Conservation (phyloP, 163 green algal species). For the Smithsoniella earleae region DNA sequence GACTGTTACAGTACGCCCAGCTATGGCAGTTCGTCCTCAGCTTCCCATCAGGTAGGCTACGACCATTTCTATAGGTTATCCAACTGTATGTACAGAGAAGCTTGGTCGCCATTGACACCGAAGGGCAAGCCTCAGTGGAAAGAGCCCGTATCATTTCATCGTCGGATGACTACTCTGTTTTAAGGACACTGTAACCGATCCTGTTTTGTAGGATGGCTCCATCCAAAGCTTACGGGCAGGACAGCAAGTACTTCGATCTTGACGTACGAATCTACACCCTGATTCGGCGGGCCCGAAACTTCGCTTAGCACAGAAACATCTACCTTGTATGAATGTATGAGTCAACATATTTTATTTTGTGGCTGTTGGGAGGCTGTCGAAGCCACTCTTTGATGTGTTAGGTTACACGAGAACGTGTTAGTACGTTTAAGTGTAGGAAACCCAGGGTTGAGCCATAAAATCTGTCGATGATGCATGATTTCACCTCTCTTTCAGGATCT, state of each 20-base stretch:
- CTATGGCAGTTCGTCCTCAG: not conserved
- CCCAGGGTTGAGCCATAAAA: too few relatives aligned
- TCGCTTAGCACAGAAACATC: too few relatives aligned
- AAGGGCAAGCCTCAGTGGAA: not conserved
- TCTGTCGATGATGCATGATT: too few relatives aligned
- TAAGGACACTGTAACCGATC: not conserved
- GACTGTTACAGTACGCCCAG: not conserved
- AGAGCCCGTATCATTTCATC: too few relatives aligned
- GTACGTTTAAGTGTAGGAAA: too few relatives aligned
- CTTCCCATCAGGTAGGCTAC: too few relatives aligned
- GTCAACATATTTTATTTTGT: too few relatives aligned
- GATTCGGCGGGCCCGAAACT: not conserved
- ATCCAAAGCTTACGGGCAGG: conserved; percentile 58
- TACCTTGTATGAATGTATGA: too few relatives aligned
- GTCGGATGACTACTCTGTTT: not conserved
- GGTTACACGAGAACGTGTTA: too few relatives aligned
- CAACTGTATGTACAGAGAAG: conserved; percentile 4
- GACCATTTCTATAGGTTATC: too few relatives aligned
- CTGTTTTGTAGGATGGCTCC: not conserved
- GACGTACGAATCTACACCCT: conserved; percentile 47
- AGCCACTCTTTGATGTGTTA: too few relatives aligned
- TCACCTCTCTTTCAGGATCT: conserved; percentile 56
- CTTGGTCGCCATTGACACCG: not conserved
- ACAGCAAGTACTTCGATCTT: conserved; percentile 82
- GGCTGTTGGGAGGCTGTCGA: too few relatives aligned